Evolutionary conservation across 495 filamentous ascomycete genomes (phyloP).

Genomic region (Aspergillus ellipticus): DNA sequence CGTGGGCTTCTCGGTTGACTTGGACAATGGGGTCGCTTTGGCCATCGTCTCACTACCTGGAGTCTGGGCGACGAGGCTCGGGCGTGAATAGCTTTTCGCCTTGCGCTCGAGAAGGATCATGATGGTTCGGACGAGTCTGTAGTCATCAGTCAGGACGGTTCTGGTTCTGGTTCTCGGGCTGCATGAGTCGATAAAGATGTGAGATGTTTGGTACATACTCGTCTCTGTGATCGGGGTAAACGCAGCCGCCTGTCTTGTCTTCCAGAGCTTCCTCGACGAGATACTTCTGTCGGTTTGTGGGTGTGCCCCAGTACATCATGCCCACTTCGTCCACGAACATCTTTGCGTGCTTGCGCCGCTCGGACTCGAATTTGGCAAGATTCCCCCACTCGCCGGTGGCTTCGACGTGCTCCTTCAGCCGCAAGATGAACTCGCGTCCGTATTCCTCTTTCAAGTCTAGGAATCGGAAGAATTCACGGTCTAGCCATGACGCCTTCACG

Average conservation of each 20-base stretch:
- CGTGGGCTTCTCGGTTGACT: neutral
- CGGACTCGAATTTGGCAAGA: neutral
- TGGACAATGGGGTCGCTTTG: too few relatives aligned
- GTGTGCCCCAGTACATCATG: conserved; percentile 8
- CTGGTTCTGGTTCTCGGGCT: too few relatives aligned
- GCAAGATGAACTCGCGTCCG: conserved; percentile 16
- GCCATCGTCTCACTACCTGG: too few relatives aligned
- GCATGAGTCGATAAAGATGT: neutral
- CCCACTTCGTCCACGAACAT: conserved; percentile 8
- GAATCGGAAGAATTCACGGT: conserved; percentile 17
- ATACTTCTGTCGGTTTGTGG: conserved; percentile 8
- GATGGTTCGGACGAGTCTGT: conserved; percentile 6
- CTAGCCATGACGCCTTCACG: conserved; percentile 3
- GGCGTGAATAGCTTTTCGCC: neutral
- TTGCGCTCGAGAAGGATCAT: conserved; percentile 10
- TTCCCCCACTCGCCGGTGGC: neutral
- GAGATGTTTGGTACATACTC: conserved; percentile 6
- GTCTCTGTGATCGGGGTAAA: conserved; percentile 7
- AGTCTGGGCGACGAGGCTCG: too few relatives aligned
- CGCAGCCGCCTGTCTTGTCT: neutral
- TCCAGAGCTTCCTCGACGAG: conserved; percentile 1
- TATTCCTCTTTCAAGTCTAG: conserved; percentile 17
- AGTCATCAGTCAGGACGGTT: neutral
- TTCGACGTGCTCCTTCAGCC: neutral
- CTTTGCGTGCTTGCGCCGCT: conserved; percentile 3